phyloP scores from a whole-genome alignment of 192 early-diverging fungal species.

The Paraglomus occultum region DNA sequence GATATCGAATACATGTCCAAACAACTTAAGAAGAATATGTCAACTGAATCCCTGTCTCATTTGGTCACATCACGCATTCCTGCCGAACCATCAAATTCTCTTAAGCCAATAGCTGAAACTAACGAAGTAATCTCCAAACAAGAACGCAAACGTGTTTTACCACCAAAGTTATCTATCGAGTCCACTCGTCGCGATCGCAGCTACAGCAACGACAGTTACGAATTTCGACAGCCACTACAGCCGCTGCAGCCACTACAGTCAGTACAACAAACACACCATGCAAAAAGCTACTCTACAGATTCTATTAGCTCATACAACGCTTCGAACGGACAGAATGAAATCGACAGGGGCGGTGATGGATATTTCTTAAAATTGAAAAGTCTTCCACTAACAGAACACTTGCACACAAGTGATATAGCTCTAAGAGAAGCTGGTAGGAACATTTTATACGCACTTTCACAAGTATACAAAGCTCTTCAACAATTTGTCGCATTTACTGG shows the following conservation, averaged over 20 bases:
- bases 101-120: conserved; percentile 21
- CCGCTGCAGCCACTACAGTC: not conserved
- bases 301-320: conserved; percentile 39
- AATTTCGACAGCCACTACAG: not conserved
- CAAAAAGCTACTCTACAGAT: conserved; percentile 40
- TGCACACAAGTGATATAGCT: conserved; percentile 35
- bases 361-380: conserved; percentile 43
- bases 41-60: not conserved
- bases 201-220: conserved; percentile 19
- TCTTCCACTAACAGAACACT: conserved; percentile 27
- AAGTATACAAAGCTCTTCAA: conserved; percentile 42
- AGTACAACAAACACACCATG: conserved; percentile 24
- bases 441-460: conserved; percentile 45
- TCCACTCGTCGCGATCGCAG: conserved; percentile 20
- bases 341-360: conserved; percentile 34
- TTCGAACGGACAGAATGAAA: conserved; percentile 32
- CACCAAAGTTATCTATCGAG: conserved; percentile 16
- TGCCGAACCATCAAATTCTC: not conserved
- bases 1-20: not conserved
- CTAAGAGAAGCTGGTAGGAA: conserved; percentile 42
- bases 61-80: not conserved
- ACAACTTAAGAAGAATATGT: not conserved
- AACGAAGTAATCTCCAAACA: not conserved
- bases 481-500: conserved; percentile 39
- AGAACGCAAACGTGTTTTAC: not conserved